These are phyloP conservation scores for Nitzschia palea DNA, from an alignment of 108 stramenopile genomes.

Conservation along the genomic window DNA sequence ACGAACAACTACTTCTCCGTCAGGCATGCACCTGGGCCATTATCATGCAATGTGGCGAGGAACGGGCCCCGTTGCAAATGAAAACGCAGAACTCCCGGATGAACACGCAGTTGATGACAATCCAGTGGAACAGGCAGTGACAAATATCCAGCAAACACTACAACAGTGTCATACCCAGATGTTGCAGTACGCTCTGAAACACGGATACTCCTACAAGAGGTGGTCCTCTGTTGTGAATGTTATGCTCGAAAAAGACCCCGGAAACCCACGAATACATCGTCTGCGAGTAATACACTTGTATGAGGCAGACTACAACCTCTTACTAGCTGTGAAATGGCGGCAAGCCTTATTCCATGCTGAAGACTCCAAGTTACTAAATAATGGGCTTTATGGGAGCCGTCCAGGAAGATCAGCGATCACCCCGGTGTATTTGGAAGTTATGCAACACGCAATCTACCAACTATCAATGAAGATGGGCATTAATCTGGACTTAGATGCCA, in stretches of 20 bases:
- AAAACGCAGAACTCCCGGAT: no score
- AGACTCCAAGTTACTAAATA: background rate
- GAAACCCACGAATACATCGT: no score
- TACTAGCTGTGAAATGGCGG: background rate
- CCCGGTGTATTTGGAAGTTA: background rate
- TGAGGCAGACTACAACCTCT: constrained; percentile 8
- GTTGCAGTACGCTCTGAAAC: background rate
- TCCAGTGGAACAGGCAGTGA: background rate
- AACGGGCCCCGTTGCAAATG: background rate
- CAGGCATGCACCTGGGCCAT: background rate
- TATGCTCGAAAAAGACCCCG: constrained; percentile 1
- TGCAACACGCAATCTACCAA: background rate
- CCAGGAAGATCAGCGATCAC: no score
- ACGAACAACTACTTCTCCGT: background rate
- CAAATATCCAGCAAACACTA: background rate
- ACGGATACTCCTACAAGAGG: background rate
- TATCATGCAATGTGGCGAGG: background rate
- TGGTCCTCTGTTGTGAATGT: background rate
- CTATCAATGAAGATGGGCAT: background rate
- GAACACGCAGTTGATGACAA: no score
- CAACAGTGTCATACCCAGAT: background rate
- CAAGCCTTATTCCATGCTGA: background rate
- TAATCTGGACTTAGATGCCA: background rate
- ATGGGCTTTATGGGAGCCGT: background rate
- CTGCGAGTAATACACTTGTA: constrained; percentile 7